Base-by-base conservation (phyloP, 2,329 filamentous ascomycete genomes). In the Cladophialophora chaetospira region DNA sequence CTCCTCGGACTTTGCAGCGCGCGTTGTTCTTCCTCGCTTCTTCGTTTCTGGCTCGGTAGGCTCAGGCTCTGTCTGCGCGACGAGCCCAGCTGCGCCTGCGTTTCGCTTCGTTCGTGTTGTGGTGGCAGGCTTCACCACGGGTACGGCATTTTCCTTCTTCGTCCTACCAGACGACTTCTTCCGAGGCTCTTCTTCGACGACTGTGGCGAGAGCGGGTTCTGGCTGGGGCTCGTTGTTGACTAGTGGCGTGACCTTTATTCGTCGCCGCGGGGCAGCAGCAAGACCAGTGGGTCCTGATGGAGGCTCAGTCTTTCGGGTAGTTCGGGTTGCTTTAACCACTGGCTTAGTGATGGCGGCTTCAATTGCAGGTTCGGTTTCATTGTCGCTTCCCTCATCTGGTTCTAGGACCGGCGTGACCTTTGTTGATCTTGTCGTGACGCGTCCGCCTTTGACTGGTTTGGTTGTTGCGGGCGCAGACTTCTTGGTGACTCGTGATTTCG, bases 191-290 rank as follows among this genome's bases (percentile, higher is more conserved):
- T 54, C 48, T 50, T 55, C 42, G 10, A 55, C 15, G 25, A 15
- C 31, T 10, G 44, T 9, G 9, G 40, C 29, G n/a, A 51, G 40
- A 15, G 28, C 52, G 19, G 61, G 44, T 21, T 61, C 53, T 17
- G 29, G 21, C 6, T 53, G 19, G 23, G 13, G 3, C 42, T 53
- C 48, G 21, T 31, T 38, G 13, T 28, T 17, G 36, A 62, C 55
- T 11, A 67, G 33, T 3, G 63, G 61, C 11, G 63, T 65, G 17
- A 67, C 60, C 52, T 61, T 65, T 38, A 67, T 53, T 44, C 63
- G 57, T 49, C 65, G 52, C 45, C 63, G 47, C n/a, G 65, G 65
- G 8, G 64, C 64, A n/a, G 61, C 63, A 9, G 62, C 58, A 17
- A 63, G 49, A 10, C 55, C 38, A 4, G 60, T 49, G 29, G 53